Percentiles rank a stretch among this genome's conserved stretches.
Conservation (phyloP, 148 eudicot species). For the Camellia granthamiana region DNA sequence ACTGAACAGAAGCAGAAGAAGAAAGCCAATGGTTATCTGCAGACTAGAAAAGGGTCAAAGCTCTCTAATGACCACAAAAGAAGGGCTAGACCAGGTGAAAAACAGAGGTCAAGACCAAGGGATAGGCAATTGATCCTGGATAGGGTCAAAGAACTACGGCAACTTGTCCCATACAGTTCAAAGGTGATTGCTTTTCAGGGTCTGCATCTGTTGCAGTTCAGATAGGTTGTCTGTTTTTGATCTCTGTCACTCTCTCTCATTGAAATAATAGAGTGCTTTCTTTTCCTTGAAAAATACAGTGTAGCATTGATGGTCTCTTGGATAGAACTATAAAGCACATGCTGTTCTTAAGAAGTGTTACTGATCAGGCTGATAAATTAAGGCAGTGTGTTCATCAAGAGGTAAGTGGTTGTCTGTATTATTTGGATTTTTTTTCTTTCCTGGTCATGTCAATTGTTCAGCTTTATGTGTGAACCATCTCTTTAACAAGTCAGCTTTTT, state of each 20-base stretch:
- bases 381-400: slow-evolving; percentile 34
- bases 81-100: slow-evolving; percentile 31
- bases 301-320: slow-evolving; percentile 89
- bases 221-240: not conserved
- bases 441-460: not conserved
- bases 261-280: slow-evolving; percentile 4
- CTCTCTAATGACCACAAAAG: slow-evolving; percentile 32
- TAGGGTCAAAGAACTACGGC: slow-evolving; percentile 56
- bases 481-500: not conserved
- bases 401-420: slow-evolving; percentile 31
- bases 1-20: slow-evolving; percentile 30
- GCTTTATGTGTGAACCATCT: not conserved
- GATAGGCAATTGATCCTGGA: slow-evolving; percentile 75
- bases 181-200: slow-evolving; percentile 36
- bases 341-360: slow-evolving; percentile 56
- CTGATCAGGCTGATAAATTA: slow-evolving; percentile 68
- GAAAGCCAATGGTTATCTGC: slow-evolving; percentile 15
- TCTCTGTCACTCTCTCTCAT: not conserved
- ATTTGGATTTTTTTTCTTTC: not conserved
- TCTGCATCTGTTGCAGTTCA: not conserved
- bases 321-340: slow-evolving; percentile 77
- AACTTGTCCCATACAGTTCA: slow-evolving; percentile 57
- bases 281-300: slow-evolving; percentile 40
- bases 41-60: slow-evolving; percentile 28
- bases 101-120: slow-evolving; percentile 52